Conservation (phyloP, 306 rosid genomes). For the Inga oerstediana region DNA sequence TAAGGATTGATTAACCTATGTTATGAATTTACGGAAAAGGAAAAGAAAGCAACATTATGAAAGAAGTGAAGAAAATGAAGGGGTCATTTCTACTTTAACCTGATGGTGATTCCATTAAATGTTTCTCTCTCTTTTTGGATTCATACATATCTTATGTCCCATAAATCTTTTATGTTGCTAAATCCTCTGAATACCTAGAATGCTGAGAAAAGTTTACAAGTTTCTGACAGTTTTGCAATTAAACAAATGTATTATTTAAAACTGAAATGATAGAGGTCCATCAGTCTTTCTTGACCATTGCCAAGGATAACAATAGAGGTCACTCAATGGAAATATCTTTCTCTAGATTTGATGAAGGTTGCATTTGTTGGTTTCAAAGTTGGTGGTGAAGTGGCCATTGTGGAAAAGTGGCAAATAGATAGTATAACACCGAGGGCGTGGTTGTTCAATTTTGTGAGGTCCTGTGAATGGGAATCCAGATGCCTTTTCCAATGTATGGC, state of each 20-base stretch:
- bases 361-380: background rate
- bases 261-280: background rate
- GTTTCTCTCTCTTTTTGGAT: background rate
- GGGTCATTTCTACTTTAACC: background rate
- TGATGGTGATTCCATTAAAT: background rate
- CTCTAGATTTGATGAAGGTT: background rate
- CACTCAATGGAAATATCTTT: background rate
- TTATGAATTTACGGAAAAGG: background rate
- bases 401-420: background rate
- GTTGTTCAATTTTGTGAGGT: background rate
- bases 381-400: background rate
- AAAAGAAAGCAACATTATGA: background rate
- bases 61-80: constrained; percentile 12
- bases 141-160: background rate
- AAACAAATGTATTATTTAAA: background rate
- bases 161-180: background rate
- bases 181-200: background rate
- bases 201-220: background rate
- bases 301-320: background rate
- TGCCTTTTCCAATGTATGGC: background rate
- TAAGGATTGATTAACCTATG: background rate
- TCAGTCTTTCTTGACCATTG: background rate
- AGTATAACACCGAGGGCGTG: background rate
- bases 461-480: background rate
- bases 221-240: background rate